Evolutionary conservation across 208 protist genomes (phyloP), one percentile per base, ranked within the genome.

Genomic region (Borovskyia barvae): DNA sequence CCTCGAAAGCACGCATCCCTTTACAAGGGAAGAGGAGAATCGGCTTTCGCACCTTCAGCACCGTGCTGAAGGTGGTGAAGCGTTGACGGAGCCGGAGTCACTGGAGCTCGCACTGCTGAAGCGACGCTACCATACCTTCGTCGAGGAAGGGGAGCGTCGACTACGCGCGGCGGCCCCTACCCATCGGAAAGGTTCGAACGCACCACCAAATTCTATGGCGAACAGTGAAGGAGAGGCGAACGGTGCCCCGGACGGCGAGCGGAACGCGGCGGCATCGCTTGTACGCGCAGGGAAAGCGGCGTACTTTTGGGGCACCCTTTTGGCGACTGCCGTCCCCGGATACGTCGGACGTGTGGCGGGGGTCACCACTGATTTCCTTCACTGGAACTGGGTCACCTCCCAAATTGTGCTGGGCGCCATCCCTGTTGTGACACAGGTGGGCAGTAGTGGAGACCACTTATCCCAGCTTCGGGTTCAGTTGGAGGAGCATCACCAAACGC

Each of bases 321-420:
- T 86, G 26, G 88, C 82, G n/a, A 95, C 85, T 9, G 80, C 79
- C 2, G 68, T 92, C 24, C 85, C 85, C 2, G 89, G 85, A 7
- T 92, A 91, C 61, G 62, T 95, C 24, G 85, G 85, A 9, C 77
- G 80, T 8, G 80, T 90, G 55, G 43, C 81, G 0, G 89, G 89
- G 14, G 41, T 93, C 11, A 88, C 81, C 3, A 50, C 53, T 1
- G 66, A 86, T 59, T 95, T 91, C 61, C 51, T 81, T 19, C 89
- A 95, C 51, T 95, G 89, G 89, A 93, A 93, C 50, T 90, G 82
- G 52, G 85, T 95, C 25, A 72, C 70, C 1, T 75, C 89, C 43
- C 47, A 68, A 9, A 50, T 92, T 26, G 79, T 95, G 17, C 72
- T 95, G 6, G 89, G 89, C n/a, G 89, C 89, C 15, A 67, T 95